Conservation (phyloP, 495 filamentous ascomycete species). For the Penicillium subrubescens region DNA sequence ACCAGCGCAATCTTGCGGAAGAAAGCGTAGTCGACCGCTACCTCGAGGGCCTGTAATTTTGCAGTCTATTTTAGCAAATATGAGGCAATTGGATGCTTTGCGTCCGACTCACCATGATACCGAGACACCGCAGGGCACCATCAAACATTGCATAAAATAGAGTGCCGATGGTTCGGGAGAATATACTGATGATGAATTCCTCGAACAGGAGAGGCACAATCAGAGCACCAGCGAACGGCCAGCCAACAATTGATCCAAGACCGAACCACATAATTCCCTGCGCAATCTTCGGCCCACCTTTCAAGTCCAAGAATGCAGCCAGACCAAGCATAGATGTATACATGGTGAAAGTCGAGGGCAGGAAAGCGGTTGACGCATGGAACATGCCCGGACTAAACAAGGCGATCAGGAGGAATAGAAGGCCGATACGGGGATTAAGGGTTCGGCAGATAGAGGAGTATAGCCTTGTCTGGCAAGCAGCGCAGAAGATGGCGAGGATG, state of each 20-base stretch:
- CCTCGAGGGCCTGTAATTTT: slow-evolving; percentile 53
- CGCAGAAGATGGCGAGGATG: slow-evolving; percentile 72
- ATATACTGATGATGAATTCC: slow-evolving; percentile 63
- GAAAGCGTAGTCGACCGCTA: slow-evolving; percentile 74
- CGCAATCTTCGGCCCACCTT: slow-evolving; percentile 71
- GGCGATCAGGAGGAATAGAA: slow-evolving; percentile 77
- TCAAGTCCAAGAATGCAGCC: slow-evolving; percentile 85
- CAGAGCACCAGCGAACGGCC: slow-evolving; percentile 90
- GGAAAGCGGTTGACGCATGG: slow-evolving; percentile 80
- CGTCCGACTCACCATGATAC: slow-evolving; percentile 65
- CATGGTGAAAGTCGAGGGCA: slow-evolving; percentile 97
- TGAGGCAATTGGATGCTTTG: neutral
- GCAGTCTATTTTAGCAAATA: slow-evolving; percentile 26
- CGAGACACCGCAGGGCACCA: slow-evolving; percentile 64
- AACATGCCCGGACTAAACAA: slow-evolving; percentile 88
- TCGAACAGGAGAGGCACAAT: slow-evolving; percentile 81
- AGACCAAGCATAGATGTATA: slow-evolving; percentile 86
- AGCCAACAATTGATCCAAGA: slow-evolving; percentile 84
- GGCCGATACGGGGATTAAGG: slow-evolving; percentile 76
- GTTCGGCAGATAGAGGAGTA: slow-evolving; percentile 73
- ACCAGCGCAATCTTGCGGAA: slow-evolving; percentile 78
- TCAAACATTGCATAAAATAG: slow-evolving; percentile 60
- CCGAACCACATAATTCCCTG: slow-evolving; percentile 91
- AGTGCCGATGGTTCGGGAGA: slow-evolving; percentile 60
- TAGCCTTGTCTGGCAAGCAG: slow-evolving; percentile 77